phyloP scores from a whole-genome alignment of 768 basidiomycete genomes.

The Lactarius evosmus region DNA sequence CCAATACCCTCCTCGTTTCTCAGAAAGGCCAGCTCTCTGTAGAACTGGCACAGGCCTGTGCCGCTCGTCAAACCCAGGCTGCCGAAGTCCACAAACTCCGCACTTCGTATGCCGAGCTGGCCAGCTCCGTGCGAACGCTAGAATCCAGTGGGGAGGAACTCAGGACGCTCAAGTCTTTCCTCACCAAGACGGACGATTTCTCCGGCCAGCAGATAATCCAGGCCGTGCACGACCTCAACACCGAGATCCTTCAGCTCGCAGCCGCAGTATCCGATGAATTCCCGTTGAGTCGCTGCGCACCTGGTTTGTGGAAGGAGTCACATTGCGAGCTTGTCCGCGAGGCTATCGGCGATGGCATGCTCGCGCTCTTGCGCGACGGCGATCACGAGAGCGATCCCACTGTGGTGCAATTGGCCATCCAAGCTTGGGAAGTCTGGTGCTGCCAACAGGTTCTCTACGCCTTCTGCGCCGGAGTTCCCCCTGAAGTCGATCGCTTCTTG shows the following conservation, averaged over 20 bases:
- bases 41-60: slow-evolving; percentile 20
- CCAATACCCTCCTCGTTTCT: slow-evolving; percentile 24
- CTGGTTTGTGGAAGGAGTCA: slow-evolving; percentile 28
- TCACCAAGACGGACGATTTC: slow-evolving; percentile 37
- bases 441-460: slow-evolving; percentile 34
- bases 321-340: slow-evolving; percentile 33
- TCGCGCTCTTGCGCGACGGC: slow-evolving; percentile 32
- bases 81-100: slow-evolving; percentile 29
- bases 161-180: slow-evolving; percentile 36
- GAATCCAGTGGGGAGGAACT: slow-evolving; percentile 32
- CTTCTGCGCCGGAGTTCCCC: slow-evolving; percentile 36
- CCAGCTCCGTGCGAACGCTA: slow-evolving; percentile 30
- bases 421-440: slow-evolving; percentile 39
- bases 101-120: slow-evolving; percentile 29
- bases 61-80: slow-evolving; percentile 17
- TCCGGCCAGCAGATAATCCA: slow-evolving; percentile 38
- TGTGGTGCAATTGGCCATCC: slow-evolving; percentile 38
- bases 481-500: slow-evolving; percentile 34
- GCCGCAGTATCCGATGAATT: slow-evolving; percentile 37
- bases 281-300: slow-evolving; percentile 29
- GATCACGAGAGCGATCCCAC: slow-evolving; percentile 36
- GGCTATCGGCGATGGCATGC: slow-evolving; percentile 34
- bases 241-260: slow-evolving; percentile 38
- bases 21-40: slow-evolving; percentile 27
- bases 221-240: slow-evolving; percentile 36